phyloP scores from a whole-genome alignment of 2,329 filamentous ascomycete genomes.

The Alternaria arbusti region DNA sequence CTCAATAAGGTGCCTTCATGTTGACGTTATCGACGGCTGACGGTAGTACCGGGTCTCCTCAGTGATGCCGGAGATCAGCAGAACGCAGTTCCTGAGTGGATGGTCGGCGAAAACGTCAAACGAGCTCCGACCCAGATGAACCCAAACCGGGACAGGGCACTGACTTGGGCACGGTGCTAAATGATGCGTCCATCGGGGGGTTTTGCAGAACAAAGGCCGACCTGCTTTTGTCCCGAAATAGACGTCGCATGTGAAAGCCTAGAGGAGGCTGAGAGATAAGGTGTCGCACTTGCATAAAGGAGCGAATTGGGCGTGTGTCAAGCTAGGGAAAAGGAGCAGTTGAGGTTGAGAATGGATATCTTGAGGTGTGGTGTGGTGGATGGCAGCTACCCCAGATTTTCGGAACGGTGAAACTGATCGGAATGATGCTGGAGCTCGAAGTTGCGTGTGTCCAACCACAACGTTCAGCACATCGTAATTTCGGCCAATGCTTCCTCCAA shows the following conservation, averaged over 20 bases:
- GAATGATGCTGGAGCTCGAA: constrained; percentile 5
- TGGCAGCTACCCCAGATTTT: constrained; percentile 9
- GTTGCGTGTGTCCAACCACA: not conserved
- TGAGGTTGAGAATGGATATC: not conserved
- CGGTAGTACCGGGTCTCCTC: constrained; percentile 32
- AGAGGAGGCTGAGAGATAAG: not conserved
- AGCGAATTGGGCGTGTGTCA: not conserved
- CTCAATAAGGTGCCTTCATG: constrained; percentile 5
- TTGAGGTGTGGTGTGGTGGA: not conserved
- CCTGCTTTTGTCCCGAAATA: not conserved
- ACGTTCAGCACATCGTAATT: not conserved
- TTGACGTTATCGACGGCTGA: constrained; percentile 17
- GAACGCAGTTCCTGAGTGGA: constrained; percentile 15
- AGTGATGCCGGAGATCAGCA: constrained; percentile 24
- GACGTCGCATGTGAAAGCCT: not conserved
- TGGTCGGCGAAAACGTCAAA: constrained; percentile 18
- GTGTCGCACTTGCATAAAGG: not conserved
- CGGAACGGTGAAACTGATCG: constrained; percentile 13
- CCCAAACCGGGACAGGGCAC: not conserved
- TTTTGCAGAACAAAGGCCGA: not conserved
- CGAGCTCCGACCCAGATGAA: constrained; percentile 9
- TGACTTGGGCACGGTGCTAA: not conserved
- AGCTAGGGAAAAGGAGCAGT: not conserved
- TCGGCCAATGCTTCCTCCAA: constrained; percentile 1
- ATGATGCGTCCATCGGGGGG: constrained; percentile 17